Conservation (phyloP, 176 grass and related monocot genomes). For the Thalia dealbata region DNA sequence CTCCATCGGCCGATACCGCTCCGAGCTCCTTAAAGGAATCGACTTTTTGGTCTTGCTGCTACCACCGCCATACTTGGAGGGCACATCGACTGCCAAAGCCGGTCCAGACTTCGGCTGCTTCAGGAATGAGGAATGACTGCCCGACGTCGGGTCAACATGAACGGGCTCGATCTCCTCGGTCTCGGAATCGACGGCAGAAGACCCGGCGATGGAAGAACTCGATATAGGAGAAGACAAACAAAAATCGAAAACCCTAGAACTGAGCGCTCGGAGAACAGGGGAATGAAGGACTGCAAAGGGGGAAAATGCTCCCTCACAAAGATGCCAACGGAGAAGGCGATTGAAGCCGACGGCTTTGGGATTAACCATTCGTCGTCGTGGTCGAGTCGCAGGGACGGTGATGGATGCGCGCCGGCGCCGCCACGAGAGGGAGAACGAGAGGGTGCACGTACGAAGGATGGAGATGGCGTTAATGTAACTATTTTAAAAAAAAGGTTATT, state of each 20-base stretch:
- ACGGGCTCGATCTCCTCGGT: not conserved
- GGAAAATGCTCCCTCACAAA: not conserved
- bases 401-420: not conserved
- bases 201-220: not conserved
- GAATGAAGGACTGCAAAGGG: not conserved
- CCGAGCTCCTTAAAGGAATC: constrained; percentile 5
- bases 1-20: constrained; percentile 23
- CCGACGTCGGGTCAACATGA: not conserved
- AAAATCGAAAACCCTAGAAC: not conserved
- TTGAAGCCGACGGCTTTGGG: not conserved
- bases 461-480: too few relatives aligned
- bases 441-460: too few relatives aligned
- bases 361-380: not conserved
- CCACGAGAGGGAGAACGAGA: not conserved
- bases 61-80: not conserved
- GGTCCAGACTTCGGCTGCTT: not conserved
- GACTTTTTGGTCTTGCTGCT: not conserved
- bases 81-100: not conserved
- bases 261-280: not conserved
- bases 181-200: not conserved
- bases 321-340: not conserved
- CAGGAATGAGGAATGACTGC: not conserved
- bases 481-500: too few relatives aligned
- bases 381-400: not conserved
- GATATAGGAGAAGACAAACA: not conserved